Conservation (phyloP, 768 basidiomycete genomes). For the Pleurotus giganteus region DNA sequence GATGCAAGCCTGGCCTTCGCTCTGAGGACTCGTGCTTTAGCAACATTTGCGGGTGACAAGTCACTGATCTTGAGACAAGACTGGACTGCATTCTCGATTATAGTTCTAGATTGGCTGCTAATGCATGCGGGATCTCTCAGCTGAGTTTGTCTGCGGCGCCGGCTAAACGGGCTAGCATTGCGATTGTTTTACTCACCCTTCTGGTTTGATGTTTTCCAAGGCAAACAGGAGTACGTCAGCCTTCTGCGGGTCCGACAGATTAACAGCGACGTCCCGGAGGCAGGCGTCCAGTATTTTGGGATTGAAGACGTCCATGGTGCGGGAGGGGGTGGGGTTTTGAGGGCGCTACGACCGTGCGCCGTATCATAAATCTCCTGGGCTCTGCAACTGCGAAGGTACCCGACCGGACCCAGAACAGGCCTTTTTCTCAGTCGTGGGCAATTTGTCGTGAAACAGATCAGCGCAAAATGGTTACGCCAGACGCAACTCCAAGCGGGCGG, state of each 20-base stretch:
- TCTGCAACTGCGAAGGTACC: conserved; percentile 6
- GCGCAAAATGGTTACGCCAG: neutral
- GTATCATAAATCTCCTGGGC: conserved; percentile 7
- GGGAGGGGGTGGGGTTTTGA: neutral
- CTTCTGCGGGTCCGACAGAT: conserved; percentile 63
- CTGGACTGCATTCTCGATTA: conserved; percentile 74
- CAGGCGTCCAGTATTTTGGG: conserved; percentile 76
- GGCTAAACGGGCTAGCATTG: conserved; percentile 11
- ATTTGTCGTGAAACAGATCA: conserved; percentile 1
- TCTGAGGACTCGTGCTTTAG: conserved; percentile 62
- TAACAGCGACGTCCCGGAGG: conserved; percentile 63
- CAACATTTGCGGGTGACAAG: conserved; percentile 46
- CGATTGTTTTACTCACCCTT: conserved; percentile 45
- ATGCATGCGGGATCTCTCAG: conserved; percentile 6
- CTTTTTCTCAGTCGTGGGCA: conserved; percentile 6
- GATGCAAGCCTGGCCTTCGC: conserved; percentile 64
- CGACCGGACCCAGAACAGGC: conserved; percentile 8
- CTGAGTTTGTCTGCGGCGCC: conserved; percentile 7
- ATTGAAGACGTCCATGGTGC: conserved; percentile 62
- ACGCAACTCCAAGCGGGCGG: neutral
- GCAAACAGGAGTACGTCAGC: conserved; percentile 73
- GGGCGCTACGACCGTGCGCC: conserved; percentile 7
- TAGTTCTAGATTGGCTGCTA: conserved; percentile 51
- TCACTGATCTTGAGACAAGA: conserved; percentile 62
- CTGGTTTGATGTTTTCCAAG: conserved; percentile 75